These are phyloP conservation scores for Mycogone perniciosa DNA, from an alignment of 2,329 filamentous ascomycete species.

Conservation along the genomic window DNA sequence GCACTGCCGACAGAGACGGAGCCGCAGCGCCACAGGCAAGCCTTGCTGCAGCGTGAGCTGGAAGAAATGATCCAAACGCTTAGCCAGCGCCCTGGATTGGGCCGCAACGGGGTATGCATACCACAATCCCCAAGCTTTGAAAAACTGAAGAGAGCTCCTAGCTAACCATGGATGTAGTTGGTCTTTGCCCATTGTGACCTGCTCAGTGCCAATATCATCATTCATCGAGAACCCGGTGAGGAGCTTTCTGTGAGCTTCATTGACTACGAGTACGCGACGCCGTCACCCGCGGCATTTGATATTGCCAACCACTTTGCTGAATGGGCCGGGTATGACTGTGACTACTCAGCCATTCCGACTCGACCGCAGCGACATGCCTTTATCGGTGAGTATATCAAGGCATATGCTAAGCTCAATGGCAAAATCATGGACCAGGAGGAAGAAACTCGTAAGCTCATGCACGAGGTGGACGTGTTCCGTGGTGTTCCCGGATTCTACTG, in stretches of 20 bases:
- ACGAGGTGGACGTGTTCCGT: conserved; percentile 80
- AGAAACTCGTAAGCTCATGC: conserved; percentile 63
- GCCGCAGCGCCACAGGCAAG: conserved; percentile 60
- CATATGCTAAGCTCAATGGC: conserved; percentile 56
- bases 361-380: conserved; percentile 71
- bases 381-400: conserved; percentile 72
- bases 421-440: conserved; percentile 45
- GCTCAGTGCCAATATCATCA: conserved; percentile 92
- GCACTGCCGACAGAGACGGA: conserved; percentile 71
- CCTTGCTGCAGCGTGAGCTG: conserved; percentile 67
- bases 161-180: conserved; percentile 43
- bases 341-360: conserved; percentile 77
- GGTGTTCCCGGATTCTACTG: conserved; percentile 85
- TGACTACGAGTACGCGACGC: conserved; percentile 96
- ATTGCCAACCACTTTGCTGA: conserved; percentile 97
- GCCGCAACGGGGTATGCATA: conserved; percentile 60
- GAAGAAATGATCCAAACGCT: conserved; percentile 62
- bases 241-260: conserved; percentile 63
- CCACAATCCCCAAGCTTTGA: background rate
- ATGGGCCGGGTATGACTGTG: conserved; percentile 96
- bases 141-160: background rate
- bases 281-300: conserved; percentile 91
- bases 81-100: conserved; percentile 70
- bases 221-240: conserved; percentile 44
- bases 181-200: conserved; percentile 95